Evolutionary conservation across 2,329 filamentous ascomycete species (phyloP), one percentile per base, ranked within the genome.

Genomic region (Fusarium compactum): DNA sequence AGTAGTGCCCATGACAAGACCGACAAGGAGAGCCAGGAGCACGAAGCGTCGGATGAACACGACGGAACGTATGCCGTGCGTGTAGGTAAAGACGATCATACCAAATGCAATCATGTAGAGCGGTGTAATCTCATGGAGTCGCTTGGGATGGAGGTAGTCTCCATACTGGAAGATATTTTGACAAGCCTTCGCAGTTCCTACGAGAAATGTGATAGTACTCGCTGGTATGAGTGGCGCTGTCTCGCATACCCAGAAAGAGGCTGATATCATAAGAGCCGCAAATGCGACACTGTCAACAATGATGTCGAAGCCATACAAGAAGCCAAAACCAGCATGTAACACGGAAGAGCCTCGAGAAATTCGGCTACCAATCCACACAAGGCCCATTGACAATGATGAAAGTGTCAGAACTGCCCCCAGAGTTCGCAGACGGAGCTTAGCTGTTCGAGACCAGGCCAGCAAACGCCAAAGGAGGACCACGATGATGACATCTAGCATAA

Each of bases 391-490:
- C 5, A 83, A 30, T 0, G 84, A 80, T 1, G 84, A 80, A 11
- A 80, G 65, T 2, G 82, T 62, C 8, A 87, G 71, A 4, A 86
- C 79, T 4, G 77, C 76, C 8, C 83, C 81, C 11, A 88, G 73
- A 1, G 80, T 82, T 12, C 80, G 81, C n/a, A 88, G 75, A 5
- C 85, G 82, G 32, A 78, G 75, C 65, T 82, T 85, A 8, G 83
- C 82, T 0, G 84, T 86, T 43, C 83, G 81, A 1, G 83, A 79
- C 85, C 86, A 87, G 15, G 82, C 81, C 8, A 89, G 74, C 6
- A 86, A 78, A 38, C 85, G 82, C 86, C 86, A 88, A 4, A 82
- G 63, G 12, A 86, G 74, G n/a, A 86, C 73, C 22, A 85, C 72
- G 54, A 87, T 83, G 41, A 76, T 59, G 9, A 82, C 80, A 68